Conservation (phyloP, 805 yeast species). For the Candida easanensis region DNA sequence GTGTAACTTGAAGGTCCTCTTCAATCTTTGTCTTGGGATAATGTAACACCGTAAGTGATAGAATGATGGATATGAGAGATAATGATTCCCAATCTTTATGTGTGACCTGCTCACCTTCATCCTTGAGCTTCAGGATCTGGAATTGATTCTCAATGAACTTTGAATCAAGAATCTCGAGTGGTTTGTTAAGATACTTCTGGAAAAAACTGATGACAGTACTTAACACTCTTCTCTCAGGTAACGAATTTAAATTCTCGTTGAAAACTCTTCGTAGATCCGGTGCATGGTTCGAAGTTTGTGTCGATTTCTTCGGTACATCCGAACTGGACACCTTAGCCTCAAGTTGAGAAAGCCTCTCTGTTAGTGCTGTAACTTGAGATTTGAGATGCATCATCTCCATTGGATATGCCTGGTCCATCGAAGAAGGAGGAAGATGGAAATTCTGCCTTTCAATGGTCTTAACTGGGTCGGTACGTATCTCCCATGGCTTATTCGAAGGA, state of each 20-base stretch:
- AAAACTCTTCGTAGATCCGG: neutral
- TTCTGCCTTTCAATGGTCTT: neutral
- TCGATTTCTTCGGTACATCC: too few relatives aligned
- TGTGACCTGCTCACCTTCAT: neutral
- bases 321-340: conserved; percentile 12
- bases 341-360: conserved; percentile 14
- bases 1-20: conserved; percentile 9
- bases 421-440: too few relatives aligned
- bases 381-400: conserved; percentile 15
- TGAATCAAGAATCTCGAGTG: conserved; percentile 17
- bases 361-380: conserved; percentile 13
- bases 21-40: conserved; percentile 12
- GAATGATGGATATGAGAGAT: conserved; percentile 18
- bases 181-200: conserved; percentile 14
- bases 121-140: conserved; percentile 1
- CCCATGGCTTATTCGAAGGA: neutral
- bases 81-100: conserved; percentile 19
- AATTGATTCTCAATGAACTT: conserved; percentile 8
- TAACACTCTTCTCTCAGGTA: conserved; percentile 9
- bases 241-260: conserved; percentile 2
- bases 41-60: conserved; percentile 16
- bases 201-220: conserved; percentile 9
- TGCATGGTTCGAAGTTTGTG: too few relatives aligned
- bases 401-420: neutral
- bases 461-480: neutral